Conservation (phyloP, 1,139 yeast genomes). For the Pichiaceae sp. region DNA sequence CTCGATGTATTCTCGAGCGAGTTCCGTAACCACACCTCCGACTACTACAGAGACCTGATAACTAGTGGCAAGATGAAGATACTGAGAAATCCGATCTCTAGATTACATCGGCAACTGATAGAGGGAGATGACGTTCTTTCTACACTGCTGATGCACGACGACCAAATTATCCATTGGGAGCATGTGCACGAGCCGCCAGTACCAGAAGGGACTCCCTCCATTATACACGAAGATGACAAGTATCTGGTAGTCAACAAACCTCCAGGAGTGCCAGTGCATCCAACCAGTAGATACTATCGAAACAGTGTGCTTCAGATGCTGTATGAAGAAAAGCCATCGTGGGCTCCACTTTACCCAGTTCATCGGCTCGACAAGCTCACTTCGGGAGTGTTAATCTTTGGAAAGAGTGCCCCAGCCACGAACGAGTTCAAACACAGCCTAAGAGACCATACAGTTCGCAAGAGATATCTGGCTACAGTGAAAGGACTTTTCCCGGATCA, state of each 20-base stretch:
- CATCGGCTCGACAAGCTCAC: conserved; percentile 69
- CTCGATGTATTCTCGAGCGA: conserved; percentile 31
- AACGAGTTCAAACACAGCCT: conserved; percentile 31
- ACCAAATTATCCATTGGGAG: conserved; percentile 32
- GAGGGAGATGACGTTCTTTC: conserved; percentile 8
- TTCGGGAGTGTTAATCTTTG: conserved; percentile 59
- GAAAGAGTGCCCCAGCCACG: conserved; percentile 35
- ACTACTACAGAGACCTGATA: conserved; percentile 1
- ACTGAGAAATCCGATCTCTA: conserved; percentile 3
- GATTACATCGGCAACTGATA: neutral
- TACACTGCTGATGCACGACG: conserved; percentile 32
- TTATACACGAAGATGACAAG: conserved; percentile 36
- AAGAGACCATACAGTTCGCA: conserved; percentile 28
- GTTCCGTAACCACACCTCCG: conserved; percentile 14
- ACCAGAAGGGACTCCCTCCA: conserved; percentile 15
- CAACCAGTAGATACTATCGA: conserved; percentile 51
- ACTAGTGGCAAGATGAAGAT: conserved; percentile 1
- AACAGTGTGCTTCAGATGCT: conserved; percentile 46
- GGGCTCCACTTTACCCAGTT: conserved; percentile 37
- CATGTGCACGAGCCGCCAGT: conserved; percentile 56
- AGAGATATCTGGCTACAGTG: conserved; percentile 53
- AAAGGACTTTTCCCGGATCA: conserved; percentile 41
- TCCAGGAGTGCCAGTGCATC: conserved; percentile 67
- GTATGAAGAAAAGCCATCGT: conserved; percentile 18
- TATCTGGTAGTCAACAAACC: conserved; percentile 63